phyloP scores from a whole-genome alignment of 371 early-diverging fungal genomes.

The Actinomortierella ambigua region DNA sequence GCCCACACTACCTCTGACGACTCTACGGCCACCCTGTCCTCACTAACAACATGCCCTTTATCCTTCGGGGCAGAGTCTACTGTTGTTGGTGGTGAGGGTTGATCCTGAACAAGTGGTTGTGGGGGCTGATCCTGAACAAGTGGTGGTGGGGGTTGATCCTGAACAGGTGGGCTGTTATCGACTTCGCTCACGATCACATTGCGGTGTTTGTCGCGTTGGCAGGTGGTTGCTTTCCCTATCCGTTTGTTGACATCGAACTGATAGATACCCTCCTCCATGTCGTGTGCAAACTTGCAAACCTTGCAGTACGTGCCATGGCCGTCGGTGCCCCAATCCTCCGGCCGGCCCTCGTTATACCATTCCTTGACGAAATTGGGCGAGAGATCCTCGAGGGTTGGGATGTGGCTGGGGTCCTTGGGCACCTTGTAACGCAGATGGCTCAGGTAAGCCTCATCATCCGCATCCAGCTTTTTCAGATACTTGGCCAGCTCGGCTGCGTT shows the following conservation, averaged over 20 bases:
- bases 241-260: constrained; percentile 5
- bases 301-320: constrained; percentile 3
- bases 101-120: no score
- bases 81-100: no score
- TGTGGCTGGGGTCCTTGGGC: constrained; percentile 1
- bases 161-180: no score
- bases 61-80: no score
- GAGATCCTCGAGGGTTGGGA: not conserved
- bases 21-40: no score
- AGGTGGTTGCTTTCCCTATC: constrained; percentile 3
- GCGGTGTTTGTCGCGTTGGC: not conserved
- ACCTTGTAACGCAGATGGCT: constrained; percentile 1
- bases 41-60: no score
- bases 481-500: constrained; percentile 14
- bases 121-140: no score
- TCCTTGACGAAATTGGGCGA: constrained; percentile 8
- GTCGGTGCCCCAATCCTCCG: constrained; percentile 8
- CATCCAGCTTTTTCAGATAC: constrained; percentile 14
- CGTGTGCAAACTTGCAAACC: constrained; percentile 10
- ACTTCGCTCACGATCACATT: no score
- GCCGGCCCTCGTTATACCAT: constrained; percentile 3
- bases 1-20: no score
- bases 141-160: no score
- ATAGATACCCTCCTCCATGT: constrained; percentile 6
- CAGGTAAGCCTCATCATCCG: constrained; percentile 12